These are phyloP conservation scores for Pseudogymnoascus sp. DNA, from an alignment of 2,329 filamentous ascomycete genomes.

Conservation along the genomic window DNA sequence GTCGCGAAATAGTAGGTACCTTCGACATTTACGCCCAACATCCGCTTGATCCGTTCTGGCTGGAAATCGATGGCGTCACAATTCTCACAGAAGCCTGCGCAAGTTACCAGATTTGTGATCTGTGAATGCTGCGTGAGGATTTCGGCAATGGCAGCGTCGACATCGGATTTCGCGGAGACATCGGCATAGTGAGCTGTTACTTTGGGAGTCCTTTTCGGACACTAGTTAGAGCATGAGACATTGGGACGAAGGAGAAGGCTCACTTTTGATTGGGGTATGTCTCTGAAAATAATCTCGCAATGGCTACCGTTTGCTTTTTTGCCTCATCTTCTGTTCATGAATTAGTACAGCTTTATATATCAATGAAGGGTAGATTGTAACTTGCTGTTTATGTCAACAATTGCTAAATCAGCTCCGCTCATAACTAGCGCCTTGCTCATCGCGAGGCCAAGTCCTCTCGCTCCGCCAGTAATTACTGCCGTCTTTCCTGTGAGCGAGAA, in stretches of 20 bases:
- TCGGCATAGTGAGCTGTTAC: slow-evolving; percentile 85
- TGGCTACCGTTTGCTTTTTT: slow-evolving; percentile 58
- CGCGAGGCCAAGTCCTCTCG: slow-evolving; percentile 79
- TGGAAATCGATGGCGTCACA: slow-evolving; percentile 89
- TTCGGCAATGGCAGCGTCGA: slow-evolving; percentile 65
- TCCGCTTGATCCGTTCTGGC: slow-evolving; percentile 82
- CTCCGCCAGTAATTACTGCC: slow-evolving; percentile 83
- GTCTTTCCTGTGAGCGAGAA: slow-evolving; percentile 84
- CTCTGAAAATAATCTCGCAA: not conserved
- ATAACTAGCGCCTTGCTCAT: slow-evolving; percentile 90
- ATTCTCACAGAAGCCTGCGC: slow-evolving; percentile 95
- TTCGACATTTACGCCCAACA: slow-evolving; percentile 91
- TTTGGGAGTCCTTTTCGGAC: slow-evolving; percentile 55
- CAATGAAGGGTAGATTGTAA: slow-evolving; percentile 20
- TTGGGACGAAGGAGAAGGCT: not conserved
- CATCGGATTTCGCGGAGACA: slow-evolving; percentile 73
- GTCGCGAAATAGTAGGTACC: slow-evolving; percentile 87
- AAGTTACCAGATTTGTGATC: slow-evolving; percentile 88
- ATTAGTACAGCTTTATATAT: slow-evolving; percentile 17
- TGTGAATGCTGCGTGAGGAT: slow-evolving; percentile 67
- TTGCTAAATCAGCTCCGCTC: slow-evolving; percentile 80
- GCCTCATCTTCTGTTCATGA: slow-evolving; percentile 67
- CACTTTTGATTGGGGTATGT: not conserved
- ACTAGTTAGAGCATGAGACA: not conserved
- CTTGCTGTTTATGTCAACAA: slow-evolving; percentile 80